Conservation (phyloP, 78 protist species). For the slime mould (Dictyostelium discoideum) region DNA sequence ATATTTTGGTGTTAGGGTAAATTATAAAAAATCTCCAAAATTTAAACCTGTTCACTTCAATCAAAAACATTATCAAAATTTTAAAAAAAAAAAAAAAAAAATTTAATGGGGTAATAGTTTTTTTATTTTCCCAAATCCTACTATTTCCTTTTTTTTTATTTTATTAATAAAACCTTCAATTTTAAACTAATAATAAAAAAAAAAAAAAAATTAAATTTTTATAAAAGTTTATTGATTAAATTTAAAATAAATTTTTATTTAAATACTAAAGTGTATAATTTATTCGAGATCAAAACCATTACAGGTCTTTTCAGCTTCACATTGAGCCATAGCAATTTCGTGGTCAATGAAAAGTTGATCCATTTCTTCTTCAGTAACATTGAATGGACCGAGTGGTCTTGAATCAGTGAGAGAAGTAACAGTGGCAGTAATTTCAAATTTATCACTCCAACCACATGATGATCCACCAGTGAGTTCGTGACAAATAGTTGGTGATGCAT, state of each 20-base stretch:
- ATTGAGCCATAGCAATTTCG: not conserved
- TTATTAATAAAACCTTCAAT: too few species aligned
- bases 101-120: too few species aligned
- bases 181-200: too few species aligned
- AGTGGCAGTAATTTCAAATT: conserved; percentile 26
- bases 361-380: conserved; percentile 42
- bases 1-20: not conserved
- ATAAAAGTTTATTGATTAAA: too few species aligned
- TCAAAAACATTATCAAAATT: too few species aligned
- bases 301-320: not conserved
- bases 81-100: not conserved
- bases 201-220: too few species aligned
- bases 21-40: not conserved
- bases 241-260: not conserved
- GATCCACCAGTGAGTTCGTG: not conserved
- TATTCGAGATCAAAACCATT: conserved; percentile 6
- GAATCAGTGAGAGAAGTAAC: conserved; percentile 16
- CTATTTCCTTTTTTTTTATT: too few species aligned
- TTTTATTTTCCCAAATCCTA: too few species aligned
- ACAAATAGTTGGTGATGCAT: conserved; percentile 52
- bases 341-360: conserved; percentile 13
- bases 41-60: not conserved
- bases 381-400: conserved; percentile 80
- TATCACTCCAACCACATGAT: conserved; percentile 69
- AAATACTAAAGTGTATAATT: not conserved